Percentiles rank a stretch among this genome's conserved stretches.
Conservation (phyloP, 805 yeast genomes). For the Brettanomyces custersianus region DNA sequence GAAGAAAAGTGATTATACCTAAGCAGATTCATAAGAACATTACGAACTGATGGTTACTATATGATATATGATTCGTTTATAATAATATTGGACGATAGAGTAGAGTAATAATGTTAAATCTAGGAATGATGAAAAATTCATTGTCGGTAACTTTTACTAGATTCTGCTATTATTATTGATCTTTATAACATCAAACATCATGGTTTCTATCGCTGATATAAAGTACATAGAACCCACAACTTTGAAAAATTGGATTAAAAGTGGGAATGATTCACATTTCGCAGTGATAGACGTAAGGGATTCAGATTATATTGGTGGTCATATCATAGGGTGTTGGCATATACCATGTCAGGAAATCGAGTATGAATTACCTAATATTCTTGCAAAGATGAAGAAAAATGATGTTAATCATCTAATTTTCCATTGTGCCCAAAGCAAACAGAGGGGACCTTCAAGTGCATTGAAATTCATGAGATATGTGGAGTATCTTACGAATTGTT, state of each 20-base stretch:
- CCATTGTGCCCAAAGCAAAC: slow-evolving; percentile 88
- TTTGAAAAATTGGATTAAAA: slow-evolving; percentile 36
- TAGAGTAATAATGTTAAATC: no score
- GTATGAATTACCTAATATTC: slow-evolving; percentile 29
- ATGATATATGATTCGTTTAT: no score
- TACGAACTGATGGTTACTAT: no score
- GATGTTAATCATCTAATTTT: slow-evolving; percentile 53
- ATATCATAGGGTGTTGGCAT: slow-evolving; percentile 46
- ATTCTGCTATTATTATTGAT: no score
- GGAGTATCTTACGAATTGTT: slow-evolving; percentile 21
- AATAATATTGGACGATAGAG: no score
- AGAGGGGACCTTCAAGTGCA: slow-evolving; percentile 85
- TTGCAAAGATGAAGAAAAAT: slow-evolving; percentile 24
- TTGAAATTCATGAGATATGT: slow-evolving; percentile 45
- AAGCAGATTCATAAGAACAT: no score
- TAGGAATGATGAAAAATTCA: no score
- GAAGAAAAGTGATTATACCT: background rate
- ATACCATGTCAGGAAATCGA: slow-evolving; percentile 43
- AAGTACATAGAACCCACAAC: slow-evolving; percentile 37
- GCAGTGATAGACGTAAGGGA: slow-evolving; percentile 81
- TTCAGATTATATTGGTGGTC: slow-evolving; percentile 72
- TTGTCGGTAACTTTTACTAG: background rate
- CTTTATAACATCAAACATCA: background rate
- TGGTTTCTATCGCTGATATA: slow-evolving; percentile 30
- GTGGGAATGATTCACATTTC: slow-evolving; percentile 31